phyloP scores from a whole-genome alignment of 1,284 basidiomycete genomes.

The Cronartium ribicola region DNA sequence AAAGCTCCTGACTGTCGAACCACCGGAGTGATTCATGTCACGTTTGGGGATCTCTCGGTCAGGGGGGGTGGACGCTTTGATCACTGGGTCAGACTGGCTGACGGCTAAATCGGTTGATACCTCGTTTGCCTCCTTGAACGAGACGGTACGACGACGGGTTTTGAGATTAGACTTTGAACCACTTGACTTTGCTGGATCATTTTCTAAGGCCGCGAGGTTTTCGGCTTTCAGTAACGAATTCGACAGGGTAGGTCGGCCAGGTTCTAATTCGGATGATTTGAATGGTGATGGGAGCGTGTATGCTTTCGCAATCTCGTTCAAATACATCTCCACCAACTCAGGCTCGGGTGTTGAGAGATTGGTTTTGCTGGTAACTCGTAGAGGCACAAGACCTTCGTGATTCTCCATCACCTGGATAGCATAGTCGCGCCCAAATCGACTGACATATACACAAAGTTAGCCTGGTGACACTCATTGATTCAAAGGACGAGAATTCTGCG shows the following conservation, averaged over 20 bases:
- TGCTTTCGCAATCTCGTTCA: background rate
- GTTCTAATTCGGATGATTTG: background rate
- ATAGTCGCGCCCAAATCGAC: conserved; percentile 7
- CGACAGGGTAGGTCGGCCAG: no score
- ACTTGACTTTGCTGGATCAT: background rate
- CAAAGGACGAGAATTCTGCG: background rate
- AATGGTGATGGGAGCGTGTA: background rate
- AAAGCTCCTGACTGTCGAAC: background rate
- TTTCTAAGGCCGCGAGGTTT: background rate
- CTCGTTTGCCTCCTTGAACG: background rate
- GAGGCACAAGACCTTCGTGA: background rate
- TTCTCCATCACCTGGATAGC: background rate
- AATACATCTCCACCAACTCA: conserved; percentile 1
- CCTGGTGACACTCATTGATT: no score
- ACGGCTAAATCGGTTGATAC: background rate
- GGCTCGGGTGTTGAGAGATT: background rate
- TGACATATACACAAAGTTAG: background rate
- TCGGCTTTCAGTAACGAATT: background rate
- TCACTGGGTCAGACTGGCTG: background rate
- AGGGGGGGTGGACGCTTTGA: background rate
- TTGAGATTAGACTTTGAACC: background rate
- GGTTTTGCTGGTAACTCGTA: background rate
- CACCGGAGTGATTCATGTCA: background rate
- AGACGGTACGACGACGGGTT: background rate
- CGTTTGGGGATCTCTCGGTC: conserved; percentile 1